Evolutionary conservation across 225 moss, liverwort and hornwort genomes (phyloP).

Genomic region (Climacium dendroides): DNA sequence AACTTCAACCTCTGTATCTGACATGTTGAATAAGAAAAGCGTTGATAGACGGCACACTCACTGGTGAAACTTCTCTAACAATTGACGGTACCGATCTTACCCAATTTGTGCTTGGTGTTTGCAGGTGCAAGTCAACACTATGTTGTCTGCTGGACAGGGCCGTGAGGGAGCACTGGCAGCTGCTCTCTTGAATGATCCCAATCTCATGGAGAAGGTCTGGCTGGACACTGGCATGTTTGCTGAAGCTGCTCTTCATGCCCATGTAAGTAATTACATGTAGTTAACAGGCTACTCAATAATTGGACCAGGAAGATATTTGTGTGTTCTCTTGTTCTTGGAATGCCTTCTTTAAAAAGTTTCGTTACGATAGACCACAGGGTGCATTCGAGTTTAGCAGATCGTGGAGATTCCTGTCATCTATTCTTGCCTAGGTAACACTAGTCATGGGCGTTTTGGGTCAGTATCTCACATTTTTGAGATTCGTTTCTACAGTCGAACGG

Average conservation of each 20-base stretch:
- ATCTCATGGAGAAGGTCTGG: slow-evolving; percentile 82
- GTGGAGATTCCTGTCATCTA: not conserved
- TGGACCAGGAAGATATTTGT: not conserved
- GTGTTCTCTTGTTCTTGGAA: not conserved
- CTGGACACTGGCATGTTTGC: slow-evolving; percentile 87
- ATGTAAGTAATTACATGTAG: slow-evolving; percentile 34
- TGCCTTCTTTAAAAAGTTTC: not conserved
- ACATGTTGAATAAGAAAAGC: not conserved
- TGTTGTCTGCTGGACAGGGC: slow-evolving; percentile 77
- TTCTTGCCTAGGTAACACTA: not conserved
- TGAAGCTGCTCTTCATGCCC: slow-evolving; percentile 92
- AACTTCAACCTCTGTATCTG: not conserved
- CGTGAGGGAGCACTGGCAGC: slow-evolving; percentile 87
- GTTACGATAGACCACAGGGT: not conserved
- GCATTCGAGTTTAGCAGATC: not conserved
- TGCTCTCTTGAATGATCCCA: slow-evolving; percentile 82
- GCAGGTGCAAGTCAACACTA: slow-evolving; percentile 86
- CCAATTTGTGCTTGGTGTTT: not conserved
- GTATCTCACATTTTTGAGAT: not conserved
- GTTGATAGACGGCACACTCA: not conserved
- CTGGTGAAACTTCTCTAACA: not conserved
- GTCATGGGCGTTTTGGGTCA: not conserved
- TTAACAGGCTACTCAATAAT: not conserved
- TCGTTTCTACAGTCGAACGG: slow-evolving; percentile 71
- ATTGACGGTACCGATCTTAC: not conserved